Percentiles rank a stretch among this genome's conserved stretches.
Evolutionary conservation across 2,329 filamentous ascomycete genomes (phyloP).

Genomic region (Simplicillium sp.): DNA sequence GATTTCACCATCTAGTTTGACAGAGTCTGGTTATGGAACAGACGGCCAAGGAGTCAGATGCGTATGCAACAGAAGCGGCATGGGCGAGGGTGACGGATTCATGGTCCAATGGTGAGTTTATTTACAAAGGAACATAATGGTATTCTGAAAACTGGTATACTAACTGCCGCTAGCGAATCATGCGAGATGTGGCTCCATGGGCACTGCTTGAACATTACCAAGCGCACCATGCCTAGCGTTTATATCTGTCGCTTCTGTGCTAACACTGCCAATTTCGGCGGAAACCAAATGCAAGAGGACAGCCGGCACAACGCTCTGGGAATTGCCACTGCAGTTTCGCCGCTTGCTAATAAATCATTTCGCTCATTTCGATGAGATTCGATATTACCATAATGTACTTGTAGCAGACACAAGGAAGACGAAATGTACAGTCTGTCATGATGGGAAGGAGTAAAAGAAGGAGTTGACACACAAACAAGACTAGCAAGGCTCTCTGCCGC

Average conservation of each 20-base stretch:
- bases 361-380: constrained; percentile 29
- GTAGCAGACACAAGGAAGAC: no score
- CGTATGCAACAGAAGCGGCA: constrained; percentile 38
- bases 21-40: constrained; percentile 34
- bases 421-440: no score
- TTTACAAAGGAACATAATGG: constrained; percentile 1
- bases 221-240: constrained; percentile 45
- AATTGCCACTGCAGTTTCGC: constrained; percentile 20
- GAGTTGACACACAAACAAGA: no score
- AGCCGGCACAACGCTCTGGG: constrained; percentile 20
- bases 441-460: no score
- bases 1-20: constrained; percentile 42
- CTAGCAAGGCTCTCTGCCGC: no score
- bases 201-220: constrained; percentile 51
- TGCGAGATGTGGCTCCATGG: constrained; percentile 59
- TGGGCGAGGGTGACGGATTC: constrained; percentile 39
- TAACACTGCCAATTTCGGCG: constrained; percentile 45
- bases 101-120: constrained; percentile 53
- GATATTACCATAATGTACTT: not conserved
- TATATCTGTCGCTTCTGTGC: constrained; percentile 58
- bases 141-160: not conserved
- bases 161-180: constrained; percentile 37
- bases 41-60: constrained; percentile 42
- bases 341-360: constrained; percentile 32
- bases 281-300: constrained; percentile 35